These are phyloP conservation scores for Rauvolfia tetraphylla DNA, from an alignment of 257 asterid genomes.

Conservation along the genomic window DNA sequence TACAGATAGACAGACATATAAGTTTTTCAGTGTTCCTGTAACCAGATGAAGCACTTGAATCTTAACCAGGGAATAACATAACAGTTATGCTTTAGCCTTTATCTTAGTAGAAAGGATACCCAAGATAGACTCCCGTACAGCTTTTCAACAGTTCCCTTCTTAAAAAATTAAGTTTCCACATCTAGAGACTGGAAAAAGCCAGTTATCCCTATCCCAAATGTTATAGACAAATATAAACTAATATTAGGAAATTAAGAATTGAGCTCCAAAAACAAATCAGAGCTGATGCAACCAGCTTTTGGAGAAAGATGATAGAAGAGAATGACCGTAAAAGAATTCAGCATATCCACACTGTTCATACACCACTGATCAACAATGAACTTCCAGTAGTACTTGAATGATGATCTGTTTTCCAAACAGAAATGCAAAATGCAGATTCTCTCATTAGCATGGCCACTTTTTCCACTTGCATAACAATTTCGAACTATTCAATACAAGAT, in stretches of 20 bases:
- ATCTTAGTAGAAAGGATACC: not conserved
- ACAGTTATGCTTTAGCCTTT: not conserved
- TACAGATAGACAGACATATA: not conserved
- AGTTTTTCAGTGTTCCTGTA: not conserved
- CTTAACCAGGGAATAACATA: not conserved
- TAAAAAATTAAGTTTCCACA: not conserved
- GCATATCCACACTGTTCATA: not conserved
- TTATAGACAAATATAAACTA: not conserved
- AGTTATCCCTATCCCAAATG: not conserved
- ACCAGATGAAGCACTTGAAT: not conserved
- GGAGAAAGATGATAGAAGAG: not conserved
- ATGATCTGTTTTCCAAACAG: not conserved
- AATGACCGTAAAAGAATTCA: not conserved
- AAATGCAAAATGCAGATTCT: not conserved
- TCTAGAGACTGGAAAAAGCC: not conserved
- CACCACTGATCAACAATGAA: too few species aligned
- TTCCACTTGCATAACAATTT: not conserved
- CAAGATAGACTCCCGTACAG: not conserved
- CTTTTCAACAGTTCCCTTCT: not conserved
- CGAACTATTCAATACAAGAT: not conserved
- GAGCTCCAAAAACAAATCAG: not conserved
- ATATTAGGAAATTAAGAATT: not conserved
- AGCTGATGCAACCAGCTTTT: not conserved
- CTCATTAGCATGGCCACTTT: not conserved
- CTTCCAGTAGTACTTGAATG: too few species aligned